Percentiles rank a stretch among this genome's conserved stretches.
These are phyloP conservation scores for Monosporascus sp. DNA, from an alignment of 2,329 filamentous ascomycete genomes.

Conservation along the genomic window DNA sequence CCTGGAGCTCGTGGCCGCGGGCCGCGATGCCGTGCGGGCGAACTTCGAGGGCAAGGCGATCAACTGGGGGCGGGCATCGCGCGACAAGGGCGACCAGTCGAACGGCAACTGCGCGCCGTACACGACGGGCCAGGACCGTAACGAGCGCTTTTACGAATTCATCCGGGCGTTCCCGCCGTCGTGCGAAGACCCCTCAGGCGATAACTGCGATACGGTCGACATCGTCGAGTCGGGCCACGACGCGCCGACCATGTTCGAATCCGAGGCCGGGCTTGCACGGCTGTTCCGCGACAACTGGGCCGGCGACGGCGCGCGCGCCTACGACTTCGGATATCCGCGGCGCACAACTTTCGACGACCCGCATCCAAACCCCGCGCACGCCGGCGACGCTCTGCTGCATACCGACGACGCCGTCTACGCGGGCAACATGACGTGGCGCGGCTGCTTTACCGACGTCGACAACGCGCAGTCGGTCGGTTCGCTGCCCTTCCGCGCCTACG, in stretches of 20 bases:
- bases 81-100: slow-evolving; percentile 6
- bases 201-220: slow-evolving; percentile 7
- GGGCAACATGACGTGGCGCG: slow-evolving; percentile 1
- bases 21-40: slow-evolving; percentile 1
- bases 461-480: slow-evolving; percentile 3
- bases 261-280: slow-evolving; percentile 4
- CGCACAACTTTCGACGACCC: slow-evolving; percentile 4
- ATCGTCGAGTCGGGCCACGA: slow-evolving; percentile 6
- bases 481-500: slow-evolving; percentile 1
- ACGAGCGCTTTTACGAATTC: slow-evolving; percentile 11
- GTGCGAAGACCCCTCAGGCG: slow-evolving; percentile 1
- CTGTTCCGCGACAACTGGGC: slow-evolving; percentile 10
- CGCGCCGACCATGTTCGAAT: slow-evolving; percentile 7
- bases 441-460: slow-evolving; percentile 4
- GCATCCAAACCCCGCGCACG: slow-evolving; percentile 6
- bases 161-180: slow-evolving; percentile 2
- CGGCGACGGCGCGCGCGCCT: slow-evolving; percentile 2
- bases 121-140: slow-evolving; percentile 4
- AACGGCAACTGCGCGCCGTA: slow-evolving; percentile 2
- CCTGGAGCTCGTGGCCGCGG: slow-evolving; percentile 1
- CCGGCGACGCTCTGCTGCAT: not conserved
- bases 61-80: slow-evolving; percentile 2
- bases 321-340: slow-evolving; percentile 8
- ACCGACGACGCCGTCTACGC: slow-evolving; percentile 1
- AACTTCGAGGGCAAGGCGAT: slow-evolving; percentile 6